A percentile compares a stretch with the other conserved stretches of the same genome.
Conservation (phyloP, 2,329 filamentous ascomycete genomes). For the Colletotrichum magnum region DNA sequence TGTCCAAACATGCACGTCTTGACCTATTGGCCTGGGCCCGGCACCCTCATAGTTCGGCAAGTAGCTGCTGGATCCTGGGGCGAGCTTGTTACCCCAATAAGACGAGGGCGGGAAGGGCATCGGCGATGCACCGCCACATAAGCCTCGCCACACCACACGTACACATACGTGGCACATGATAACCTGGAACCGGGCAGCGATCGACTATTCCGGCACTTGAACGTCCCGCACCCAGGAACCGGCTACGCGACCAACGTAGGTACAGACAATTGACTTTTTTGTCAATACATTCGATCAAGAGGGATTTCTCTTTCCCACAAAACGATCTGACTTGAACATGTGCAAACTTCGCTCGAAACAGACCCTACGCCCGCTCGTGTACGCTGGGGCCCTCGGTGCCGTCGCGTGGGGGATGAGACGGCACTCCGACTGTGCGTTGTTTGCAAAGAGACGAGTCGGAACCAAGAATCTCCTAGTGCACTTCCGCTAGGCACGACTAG, state of each 20-base stretch:
- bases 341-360: too few species aligned
- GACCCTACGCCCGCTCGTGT: not conserved
- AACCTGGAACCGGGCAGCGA: too few species aligned
- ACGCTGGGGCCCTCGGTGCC: not conserved
- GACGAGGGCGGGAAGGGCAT: not conserved
- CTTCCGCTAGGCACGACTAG: too few species aligned
- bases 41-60: not conserved
- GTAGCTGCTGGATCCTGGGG: not conserved
- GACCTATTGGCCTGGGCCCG: not conserved
- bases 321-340: too few species aligned
- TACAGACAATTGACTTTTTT: too few species aligned
- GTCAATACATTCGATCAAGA: too few species aligned
- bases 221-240: too few species aligned
- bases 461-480: not conserved
- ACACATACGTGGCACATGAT: not conserved
- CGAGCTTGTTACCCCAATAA: constrained; percentile 8
- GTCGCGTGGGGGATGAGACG: constrained; percentile 17
- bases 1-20: constrained; percentile 8
- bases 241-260: too few species aligned
- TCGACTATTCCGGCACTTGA: too few species aligned
- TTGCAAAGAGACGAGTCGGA: not conserved
- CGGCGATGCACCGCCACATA: constrained; percentile 15
- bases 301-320: too few species aligned
- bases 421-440: constrained; percentile 11
- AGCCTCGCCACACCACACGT: constrained; percentile 20